phyloP scores from a whole-genome alignment of 345 rosid genomes.

The Pistacia integerrima region DNA sequence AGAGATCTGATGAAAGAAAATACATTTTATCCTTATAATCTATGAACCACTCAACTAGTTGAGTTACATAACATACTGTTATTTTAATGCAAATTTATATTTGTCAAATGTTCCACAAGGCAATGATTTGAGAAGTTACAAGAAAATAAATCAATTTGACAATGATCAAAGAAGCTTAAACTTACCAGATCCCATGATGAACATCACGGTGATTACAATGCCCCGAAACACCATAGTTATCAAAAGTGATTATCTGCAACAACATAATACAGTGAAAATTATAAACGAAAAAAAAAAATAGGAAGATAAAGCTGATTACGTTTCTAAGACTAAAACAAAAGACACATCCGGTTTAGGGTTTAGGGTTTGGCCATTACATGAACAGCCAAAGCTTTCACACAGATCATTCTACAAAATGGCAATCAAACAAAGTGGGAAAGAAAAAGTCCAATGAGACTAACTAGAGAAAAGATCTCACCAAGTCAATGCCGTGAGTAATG shows the following conservation, averaged over 20 bases:
- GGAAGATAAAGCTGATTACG: not conserved
- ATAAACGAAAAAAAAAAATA: not conserved
- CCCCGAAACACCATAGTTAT: constrained; percentile 77
- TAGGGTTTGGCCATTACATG: not conserved
- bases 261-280: constrained; percentile 5
- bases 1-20: not conserved
- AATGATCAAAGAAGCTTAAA: constrained; percentile 7
- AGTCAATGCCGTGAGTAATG: constrained; percentile 42
- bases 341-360: too few species aligned
- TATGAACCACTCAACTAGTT: not conserved
- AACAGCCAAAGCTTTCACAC: not conserved
- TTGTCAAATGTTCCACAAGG: not conserved
- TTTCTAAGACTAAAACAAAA: not conserved
- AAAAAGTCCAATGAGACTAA: not conserved
- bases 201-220: constrained; percentile 83
- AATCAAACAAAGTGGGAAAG: not conserved
- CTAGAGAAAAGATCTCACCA: constrained; percentile 40
- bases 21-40: not conserved
- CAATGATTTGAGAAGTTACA: not conserved
- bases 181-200: constrained; percentile 67
- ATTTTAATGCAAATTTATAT: not conserved
- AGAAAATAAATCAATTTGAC: constrained; percentile 1
- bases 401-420: not conserved
- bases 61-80: not conserved
- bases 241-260: constrained; percentile 75